These are phyloP conservation scores for Penicillium sp. DNA, from an alignment of 2,329 filamentous ascomycete genomes.

Conservation along the genomic window DNA sequence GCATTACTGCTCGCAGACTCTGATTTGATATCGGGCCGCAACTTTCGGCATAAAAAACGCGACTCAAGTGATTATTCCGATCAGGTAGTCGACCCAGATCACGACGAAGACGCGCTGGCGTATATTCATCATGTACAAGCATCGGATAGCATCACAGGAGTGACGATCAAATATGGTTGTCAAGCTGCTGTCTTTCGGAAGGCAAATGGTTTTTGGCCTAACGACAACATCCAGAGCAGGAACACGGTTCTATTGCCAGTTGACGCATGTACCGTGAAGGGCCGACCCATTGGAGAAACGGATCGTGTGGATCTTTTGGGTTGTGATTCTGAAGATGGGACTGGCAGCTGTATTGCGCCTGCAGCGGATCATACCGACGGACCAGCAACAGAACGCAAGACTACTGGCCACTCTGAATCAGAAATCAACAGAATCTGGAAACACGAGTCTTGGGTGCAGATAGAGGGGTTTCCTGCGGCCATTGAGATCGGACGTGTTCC, in stretches of 20 bases:
- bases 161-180: constrained; percentile 88
- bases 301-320: constrained; percentile 27
- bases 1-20: constrained; percentile 46
- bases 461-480: constrained; percentile 69
- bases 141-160: constrained; percentile 84
- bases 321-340: constrained; percentile 31
- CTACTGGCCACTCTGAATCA: constrained; percentile 33
- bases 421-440: constrained; percentile 72
- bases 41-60: constrained; percentile 47
- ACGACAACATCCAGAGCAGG: constrained; percentile 83
- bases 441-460: constrained; percentile 84
- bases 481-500: constrained; percentile 86
- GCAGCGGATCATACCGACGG: constrained; percentile 2
- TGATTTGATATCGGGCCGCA: constrained; percentile 36
- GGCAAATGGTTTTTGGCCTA: constrained; percentile 91
- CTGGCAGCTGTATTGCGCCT: constrained; percentile 37
- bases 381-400: constrained; percentile 5
- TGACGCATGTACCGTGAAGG: constrained; percentile 83
- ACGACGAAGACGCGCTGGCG: constrained; percentile 74
- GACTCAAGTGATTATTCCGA: constrained; percentile 42
- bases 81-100: constrained; percentile 44
- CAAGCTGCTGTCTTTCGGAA: constrained; percentile 79
- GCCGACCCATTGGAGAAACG: constrained; percentile 54
- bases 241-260: constrained; percentile 82
- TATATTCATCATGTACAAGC: constrained; percentile 86